Evolutionary conservation across 805 yeast species (phyloP).

Genomic region (Candida sphagnicola): DNA sequence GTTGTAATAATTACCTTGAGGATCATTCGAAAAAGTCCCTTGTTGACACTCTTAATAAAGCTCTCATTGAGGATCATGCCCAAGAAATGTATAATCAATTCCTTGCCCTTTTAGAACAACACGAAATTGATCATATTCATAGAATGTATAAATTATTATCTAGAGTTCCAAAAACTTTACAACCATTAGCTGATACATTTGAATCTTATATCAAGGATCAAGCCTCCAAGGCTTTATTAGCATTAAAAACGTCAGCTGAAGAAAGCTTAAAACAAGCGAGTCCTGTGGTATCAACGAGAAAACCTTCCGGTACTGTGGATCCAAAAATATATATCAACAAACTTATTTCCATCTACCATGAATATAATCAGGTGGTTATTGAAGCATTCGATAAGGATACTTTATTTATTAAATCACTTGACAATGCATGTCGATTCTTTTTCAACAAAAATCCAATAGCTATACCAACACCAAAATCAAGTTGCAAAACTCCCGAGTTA

Average conservation of each 20-base stretch:
- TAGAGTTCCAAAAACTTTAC: conserved; percentile 76
- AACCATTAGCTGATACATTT: conserved; percentile 69
- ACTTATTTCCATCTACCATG: conserved; percentile 63
- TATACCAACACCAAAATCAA: conserved; percentile 51
- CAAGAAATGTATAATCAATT: conserved; percentile 74
- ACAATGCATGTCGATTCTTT: conserved; percentile 79
- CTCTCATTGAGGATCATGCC: conserved; percentile 76
- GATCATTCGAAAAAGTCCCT: conserved; percentile 78
- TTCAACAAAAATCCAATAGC: conserved; percentile 84
- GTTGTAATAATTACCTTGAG: conserved; percentile 77
- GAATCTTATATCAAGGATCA: conserved; percentile 63
- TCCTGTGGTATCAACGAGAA: conserved; percentile 10
- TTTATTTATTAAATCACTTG: conserved; percentile 80
- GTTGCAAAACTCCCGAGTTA: conserved; percentile 86
- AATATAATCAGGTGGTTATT: conserved; percentile 61
- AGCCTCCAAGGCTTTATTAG: conserved; percentile 50
- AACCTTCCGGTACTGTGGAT: conserved; percentile 38
- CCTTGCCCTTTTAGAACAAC: conserved; percentile 66
- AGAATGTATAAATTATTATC: conserved; percentile 73
- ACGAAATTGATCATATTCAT: conserved; percentile 66
- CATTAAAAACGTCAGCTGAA: conserved; percentile 37
- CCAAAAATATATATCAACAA: conserved; percentile 81
- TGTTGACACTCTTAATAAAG: conserved; percentile 69
- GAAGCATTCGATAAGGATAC: conserved; percentile 70
- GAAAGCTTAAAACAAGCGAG: conserved; percentile 10